Evolutionary conservation across 495 filamentous ascomycete genomes (phyloP).

Genomic region (Aspergillus nanangensis): DNA sequence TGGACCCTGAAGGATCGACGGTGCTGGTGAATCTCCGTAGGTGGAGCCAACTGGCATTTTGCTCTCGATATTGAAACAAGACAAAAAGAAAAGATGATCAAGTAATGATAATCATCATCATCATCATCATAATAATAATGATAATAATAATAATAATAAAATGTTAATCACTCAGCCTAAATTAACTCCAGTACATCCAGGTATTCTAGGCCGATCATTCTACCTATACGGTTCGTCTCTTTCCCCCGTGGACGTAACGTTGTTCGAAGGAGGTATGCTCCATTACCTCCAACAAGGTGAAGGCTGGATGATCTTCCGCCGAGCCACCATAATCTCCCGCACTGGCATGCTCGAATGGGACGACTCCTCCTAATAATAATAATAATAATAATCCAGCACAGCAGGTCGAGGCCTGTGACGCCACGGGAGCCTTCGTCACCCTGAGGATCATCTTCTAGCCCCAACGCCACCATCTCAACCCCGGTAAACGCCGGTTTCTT

Average conservation of each 20-base stretch:
- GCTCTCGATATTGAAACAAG: slow-evolving; percentile 16
- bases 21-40: slow-evolving; percentile 8
- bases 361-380: too few species aligned
- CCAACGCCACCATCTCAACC: slow-evolving; percentile 11
- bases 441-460: slow-evolving; percentile 6
- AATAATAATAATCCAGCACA: too few species aligned
- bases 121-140: too few species aligned
- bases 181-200: not conserved
- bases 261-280: not conserved
- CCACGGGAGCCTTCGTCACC: slow-evolving; percentile 3
- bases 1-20: slow-evolving; percentile 15
- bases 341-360: too few species aligned
- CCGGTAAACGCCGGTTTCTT: too few species aligned
- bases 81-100: not conserved
- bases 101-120: not conserved
- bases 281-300: not conserved
- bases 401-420: too few species aligned
- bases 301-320: too few species aligned
- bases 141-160: too few species aligned
- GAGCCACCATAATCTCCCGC: not conserved
- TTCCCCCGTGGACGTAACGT: not conserved
- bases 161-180: too few species aligned
- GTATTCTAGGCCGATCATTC: not conserved
- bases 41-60: slow-evolving; percentile 12
- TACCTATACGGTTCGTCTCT: not conserved